Base-by-base conservation (phyloP, 2,329 filamentous ascomycete species). In the Neonectria magnoliae region DNA sequence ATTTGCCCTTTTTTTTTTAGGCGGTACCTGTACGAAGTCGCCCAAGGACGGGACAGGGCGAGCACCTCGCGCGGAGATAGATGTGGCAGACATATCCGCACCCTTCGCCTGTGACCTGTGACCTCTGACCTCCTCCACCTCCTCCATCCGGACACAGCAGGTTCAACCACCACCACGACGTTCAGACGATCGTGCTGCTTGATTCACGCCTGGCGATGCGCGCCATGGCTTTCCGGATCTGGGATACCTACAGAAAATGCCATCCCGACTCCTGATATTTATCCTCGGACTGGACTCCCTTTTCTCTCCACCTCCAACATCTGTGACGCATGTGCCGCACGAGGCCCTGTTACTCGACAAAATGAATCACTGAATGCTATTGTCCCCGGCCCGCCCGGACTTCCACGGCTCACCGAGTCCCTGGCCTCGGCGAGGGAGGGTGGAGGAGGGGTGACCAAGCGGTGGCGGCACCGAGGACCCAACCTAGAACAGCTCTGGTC, bases 331-430 rank as follows among this genome's bases (percentile, higher is more conserved):
- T 63, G 63, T 68, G 63, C 51, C 53, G 59, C 8, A 22, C 53
- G 29, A 31, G 44, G 44, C 22, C 50, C 36, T 57, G 42, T 48
- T 56, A 62, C 45, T 45, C 50, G 48, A 51, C 38, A 38, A 50
- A 33, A 53, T 59, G 55, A 58, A 50, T 63, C 60, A 55, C 10
- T 51, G 42, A 60, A 58, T 60, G 57, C 62, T 57, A 63, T 68
- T 70, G 65, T 62, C 52, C 61, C 68, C 72, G 72, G 69, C 60
- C 67, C 33, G 66, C 27, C 68, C 72, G 72, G 66, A 62, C 66
- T 58, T 71, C 53, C 51, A 73, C 65, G 51, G 51, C 57, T 72
- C 70, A 74, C 69, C 72, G 66, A 73, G 69, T 71, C 33, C 65
- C 65, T 66, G 66, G 57, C 60, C 54, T 70, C 71, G 62, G 71